These are phyloP conservation scores for Termitomyces sp. DNA, from an alignment of 768 basidiomycete species.

Conservation along the genomic window DNA sequence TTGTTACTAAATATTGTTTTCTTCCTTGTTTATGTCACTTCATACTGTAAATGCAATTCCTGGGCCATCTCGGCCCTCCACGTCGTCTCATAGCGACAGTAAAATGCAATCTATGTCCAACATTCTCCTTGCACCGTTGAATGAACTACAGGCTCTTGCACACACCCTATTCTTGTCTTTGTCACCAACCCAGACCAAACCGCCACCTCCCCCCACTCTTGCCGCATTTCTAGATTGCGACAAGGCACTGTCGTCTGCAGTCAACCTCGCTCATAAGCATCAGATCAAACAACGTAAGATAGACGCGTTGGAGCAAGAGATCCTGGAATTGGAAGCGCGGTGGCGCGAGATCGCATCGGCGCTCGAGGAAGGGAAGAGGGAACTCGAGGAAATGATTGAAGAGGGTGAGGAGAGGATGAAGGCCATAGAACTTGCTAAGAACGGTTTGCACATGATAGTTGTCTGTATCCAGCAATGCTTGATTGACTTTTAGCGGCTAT, in stretches of 20 bases:
- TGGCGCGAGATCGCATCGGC: constrained; percentile 67
- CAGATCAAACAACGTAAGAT: constrained; percentile 74
- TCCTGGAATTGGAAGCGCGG: constrained; percentile 56
- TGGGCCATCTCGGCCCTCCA: constrained; percentile 7
- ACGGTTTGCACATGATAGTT: constrained; percentile 38
- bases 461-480: not conserved
- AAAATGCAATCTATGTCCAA: constrained; percentile 46
- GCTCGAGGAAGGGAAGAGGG: constrained; percentile 60
- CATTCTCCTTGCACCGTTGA: constrained; percentile 55
- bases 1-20: not conserved
- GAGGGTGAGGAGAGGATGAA: constrained; percentile 72
- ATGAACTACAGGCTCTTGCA: constrained; percentile 55
- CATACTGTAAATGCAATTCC: constrained; percentile 4
- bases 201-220: constrained; percentile 54
- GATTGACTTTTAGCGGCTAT: constrained; percentile 51
- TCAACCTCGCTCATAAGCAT: constrained; percentile 62
- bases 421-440: constrained; percentile 65
- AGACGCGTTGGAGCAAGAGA: constrained; percentile 64
- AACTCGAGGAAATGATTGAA: constrained; percentile 62
- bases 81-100: constrained; percentile 2
- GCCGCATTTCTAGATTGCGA: constrained; percentile 60
- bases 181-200: constrained; percentile 58
- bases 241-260: constrained; percentile 54
- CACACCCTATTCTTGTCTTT: constrained; percentile 69
- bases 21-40: constrained; percentile 8